phyloP scores from a whole-genome alignment of 192 early-diverging fungal genomes.

The Coemansia sp. region DNA sequence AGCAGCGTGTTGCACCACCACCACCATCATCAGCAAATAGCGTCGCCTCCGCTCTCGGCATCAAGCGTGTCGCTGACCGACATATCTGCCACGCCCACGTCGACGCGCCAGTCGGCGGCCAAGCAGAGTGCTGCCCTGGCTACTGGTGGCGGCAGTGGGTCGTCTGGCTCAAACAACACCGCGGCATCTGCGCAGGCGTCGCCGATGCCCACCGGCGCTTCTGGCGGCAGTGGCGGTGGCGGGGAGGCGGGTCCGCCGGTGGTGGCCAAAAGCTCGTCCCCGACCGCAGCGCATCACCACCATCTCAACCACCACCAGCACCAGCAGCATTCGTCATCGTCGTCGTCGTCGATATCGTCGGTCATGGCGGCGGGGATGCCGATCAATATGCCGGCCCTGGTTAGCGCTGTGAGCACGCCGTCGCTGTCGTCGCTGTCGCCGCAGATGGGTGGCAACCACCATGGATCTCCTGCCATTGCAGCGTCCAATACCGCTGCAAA shows the following conservation, averaged over 20 bases:
- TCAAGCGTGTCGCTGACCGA: conserved; percentile 11
- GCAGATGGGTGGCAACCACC: conserved; percentile 13
- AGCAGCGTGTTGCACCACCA: no score
- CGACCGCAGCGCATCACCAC: not conserved
- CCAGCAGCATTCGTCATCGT: not conserved
- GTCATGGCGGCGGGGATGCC: not conserved
- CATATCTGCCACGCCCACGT: conserved; percentile 5
- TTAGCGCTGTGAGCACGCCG: conserved; percentile 8
- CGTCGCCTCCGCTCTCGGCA: conserved; percentile 17
- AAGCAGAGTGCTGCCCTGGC: not conserved
- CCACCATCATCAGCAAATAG: conserved; percentile 3
- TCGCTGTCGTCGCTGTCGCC: conserved; percentile 18
- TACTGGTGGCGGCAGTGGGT: not conserved
- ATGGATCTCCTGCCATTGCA: conserved; percentile 12
- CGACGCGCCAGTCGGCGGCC: not conserved
- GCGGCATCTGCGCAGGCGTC: not conserved
- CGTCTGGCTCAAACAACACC: conserved; percentile 1
- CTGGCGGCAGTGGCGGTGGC: not conserved
- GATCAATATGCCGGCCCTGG: conserved; percentile 18
- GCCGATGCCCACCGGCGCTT: conserved; percentile 1
- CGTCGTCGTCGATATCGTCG: conserved; percentile 7
- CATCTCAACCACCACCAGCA: not conserved
- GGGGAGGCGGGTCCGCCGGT: no score
- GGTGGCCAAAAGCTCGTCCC: not conserved
- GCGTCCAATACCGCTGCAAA: conserved; percentile 23